These are phyloP conservation scores for Aphanomyces astaci DNA, from an alignment of 352 stramenopile species.

Conservation along the genomic window DNA sequence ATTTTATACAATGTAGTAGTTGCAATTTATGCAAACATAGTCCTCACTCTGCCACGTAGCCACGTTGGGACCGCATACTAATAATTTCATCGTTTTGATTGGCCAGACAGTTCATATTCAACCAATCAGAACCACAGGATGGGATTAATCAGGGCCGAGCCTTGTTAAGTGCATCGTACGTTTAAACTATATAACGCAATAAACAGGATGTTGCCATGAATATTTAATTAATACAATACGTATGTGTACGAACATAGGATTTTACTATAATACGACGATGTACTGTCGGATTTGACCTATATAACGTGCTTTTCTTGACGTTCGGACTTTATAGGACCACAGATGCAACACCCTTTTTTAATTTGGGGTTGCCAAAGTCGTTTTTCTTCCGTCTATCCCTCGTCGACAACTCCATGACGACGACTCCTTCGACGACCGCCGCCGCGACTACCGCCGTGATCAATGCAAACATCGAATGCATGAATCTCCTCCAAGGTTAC, in stretches of 20 bases:
- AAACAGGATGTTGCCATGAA: too few relatives aligned
- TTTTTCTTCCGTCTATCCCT: background rate
- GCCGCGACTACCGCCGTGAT: background rate
- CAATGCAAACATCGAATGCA: slow-evolving; percentile 64
- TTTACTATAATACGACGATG: too few relatives aligned
- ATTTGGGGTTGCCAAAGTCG: background rate
- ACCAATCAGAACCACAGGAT: too few relatives aligned
- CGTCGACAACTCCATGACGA: background rate
- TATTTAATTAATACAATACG: background rate
- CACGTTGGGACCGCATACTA: too few relatives aligned
- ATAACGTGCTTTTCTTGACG: background rate
- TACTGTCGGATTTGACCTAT: background rate
- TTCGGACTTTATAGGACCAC: background rate
- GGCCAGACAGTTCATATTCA: too few relatives aligned
- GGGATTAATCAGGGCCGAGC: too few relatives aligned
- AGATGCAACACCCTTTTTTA: background rate
- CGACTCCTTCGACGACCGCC: background rate
- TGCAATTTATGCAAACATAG: background rate
- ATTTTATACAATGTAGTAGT: too few relatives aligned
- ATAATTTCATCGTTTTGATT: too few relatives aligned
- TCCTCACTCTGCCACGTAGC: too few relatives aligned
- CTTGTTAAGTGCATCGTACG: too few relatives aligned
- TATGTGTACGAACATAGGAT: too few relatives aligned
- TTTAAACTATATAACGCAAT: too few relatives aligned
- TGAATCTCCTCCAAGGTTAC: slow-evolving; percentile 86